Evolutionary conservation across 1,284 basidiomycete species (phyloP), one percentile per base, ranked within the genome.

Genomic region (Fomitopsis schrenkii): DNA sequence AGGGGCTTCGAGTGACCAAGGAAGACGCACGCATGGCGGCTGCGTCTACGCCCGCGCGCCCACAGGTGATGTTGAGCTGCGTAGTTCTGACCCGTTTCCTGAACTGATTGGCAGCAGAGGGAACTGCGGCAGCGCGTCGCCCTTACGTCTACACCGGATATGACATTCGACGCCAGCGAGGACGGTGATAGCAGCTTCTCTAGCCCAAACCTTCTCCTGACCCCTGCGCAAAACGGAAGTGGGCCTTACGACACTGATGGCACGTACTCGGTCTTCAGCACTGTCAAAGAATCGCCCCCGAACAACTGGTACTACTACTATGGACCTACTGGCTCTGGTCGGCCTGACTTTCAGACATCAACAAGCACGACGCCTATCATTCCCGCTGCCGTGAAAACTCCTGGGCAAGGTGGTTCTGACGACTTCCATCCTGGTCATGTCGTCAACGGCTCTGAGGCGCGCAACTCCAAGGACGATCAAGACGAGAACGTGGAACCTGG

Each of bases 1-100:
- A 73, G 80, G 88, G 88, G 41, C 72, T 90, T 55, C 81, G 87
- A 36, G 87, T 88, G 40, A 82, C 85, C 15, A 86, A 87, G 65
- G 86, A 88, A 68, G 86, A 85, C 81, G 63, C 80, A 83, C 62
- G 71, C 62, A 45, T 66, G 63, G 30, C 70, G 62, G 62, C 63
- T 63, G 64, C 36, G 60, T 67, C 60, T 17, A 61, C 64, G 44
- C 59, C 65, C 17, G 62, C 63, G 65, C 61, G 64, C 59, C 59
- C 66, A 59, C 67, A 69, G 61, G 67, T 67, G 40, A 44, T 65
- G 46, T n/a, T 48, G 15, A 12, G 19, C 12, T 36, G 9, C 28
- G 35, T 55, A 14, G 48, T 52, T 30, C 28, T 36, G 48, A 52
- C 17, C 19, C 52, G 17, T 14, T n/a, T 15, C 8, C 35, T 36